Conservation (phyloP, 1,139 yeast species). For the Kurtzmaniella quercitrusa region DNA sequence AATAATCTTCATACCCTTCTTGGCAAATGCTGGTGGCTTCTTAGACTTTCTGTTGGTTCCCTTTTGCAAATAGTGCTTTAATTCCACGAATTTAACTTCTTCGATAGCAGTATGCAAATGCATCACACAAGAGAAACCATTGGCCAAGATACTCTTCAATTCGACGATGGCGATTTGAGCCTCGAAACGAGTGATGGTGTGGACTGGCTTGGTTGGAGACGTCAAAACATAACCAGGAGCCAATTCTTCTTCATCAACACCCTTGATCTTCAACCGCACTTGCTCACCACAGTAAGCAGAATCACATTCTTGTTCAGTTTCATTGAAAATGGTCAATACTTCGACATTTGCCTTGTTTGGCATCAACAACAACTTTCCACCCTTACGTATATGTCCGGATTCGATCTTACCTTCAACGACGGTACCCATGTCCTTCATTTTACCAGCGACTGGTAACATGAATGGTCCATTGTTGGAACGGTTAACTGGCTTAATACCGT, state of each 20-base stretch:
- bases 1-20: conserved; percentile 97
- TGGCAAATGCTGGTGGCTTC: conserved; percentile 97
- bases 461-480: conserved; percentile 92
- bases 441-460: conserved; percentile 93
- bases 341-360: conserved; percentile 85
- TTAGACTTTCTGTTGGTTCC: conserved; percentile 96
- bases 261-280: conserved; percentile 87
- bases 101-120: conserved; percentile 98
- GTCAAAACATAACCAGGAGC: conserved; percentile 89
- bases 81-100: conserved; percentile 78
- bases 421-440: conserved; percentile 95
- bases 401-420: conserved; percentile 97
- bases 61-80: conserved; percentile 90
- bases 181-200: conserved; percentile 84
- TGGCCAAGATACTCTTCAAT: conserved; percentile 85
- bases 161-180: conserved; percentile 98
- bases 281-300: conserved; percentile 95
- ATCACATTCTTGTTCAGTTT: conserved; percentile 92
- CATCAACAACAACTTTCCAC: conserved; percentile 75
- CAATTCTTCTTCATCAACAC: conserved; percentile 96
- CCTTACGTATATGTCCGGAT: conserved; percentile 87
- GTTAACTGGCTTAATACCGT: conserved; percentile 72
- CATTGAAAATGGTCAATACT: conserved; percentile 83
- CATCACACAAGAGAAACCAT: conserved; percentile 98
- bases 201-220: conserved; percentile 81